Conservation (phyloP, 805 yeast genomes). For the Citeromyces nyonsensis region DNA sequence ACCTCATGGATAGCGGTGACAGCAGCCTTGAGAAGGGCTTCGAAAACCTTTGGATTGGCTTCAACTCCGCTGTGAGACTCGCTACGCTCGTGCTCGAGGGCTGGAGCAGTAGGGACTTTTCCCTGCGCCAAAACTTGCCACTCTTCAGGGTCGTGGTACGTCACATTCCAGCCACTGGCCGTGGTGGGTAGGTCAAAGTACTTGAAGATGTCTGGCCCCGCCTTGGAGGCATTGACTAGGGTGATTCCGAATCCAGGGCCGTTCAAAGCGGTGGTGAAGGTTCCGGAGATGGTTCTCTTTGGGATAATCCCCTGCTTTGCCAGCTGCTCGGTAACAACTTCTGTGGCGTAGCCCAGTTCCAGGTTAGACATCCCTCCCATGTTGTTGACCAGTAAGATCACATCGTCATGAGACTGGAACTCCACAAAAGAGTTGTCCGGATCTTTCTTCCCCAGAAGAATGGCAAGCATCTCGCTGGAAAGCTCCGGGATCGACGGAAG, state of each 20-base stretch:
- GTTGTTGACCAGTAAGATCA: constrained; percentile 17
- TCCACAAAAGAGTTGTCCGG: constrained; percentile 15
- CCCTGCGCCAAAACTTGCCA: constrained; percentile 6
- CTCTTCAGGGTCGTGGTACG: constrained; percentile 12
- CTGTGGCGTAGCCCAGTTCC: constrained; percentile 15
- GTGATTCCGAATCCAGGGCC: constrained; percentile 21
- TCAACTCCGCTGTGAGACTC: constrained; percentile 6
- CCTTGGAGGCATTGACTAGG: constrained; percentile 16
- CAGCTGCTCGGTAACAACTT: constrained; percentile 10
- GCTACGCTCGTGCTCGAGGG: background rate
- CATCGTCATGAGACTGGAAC: constrained; percentile 12
- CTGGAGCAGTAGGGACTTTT: constrained; percentile 1
- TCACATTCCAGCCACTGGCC: constrained; percentile 15
- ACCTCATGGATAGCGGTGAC: constrained; percentile 13
- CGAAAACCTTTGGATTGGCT: constrained; percentile 7
- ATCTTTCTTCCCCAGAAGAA: constrained; percentile 12
- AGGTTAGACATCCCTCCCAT: constrained; percentile 20
- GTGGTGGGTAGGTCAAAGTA: constrained; percentile 16
- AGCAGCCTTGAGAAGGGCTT: constrained; percentile 10
- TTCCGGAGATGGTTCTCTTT: constrained; percentile 16
- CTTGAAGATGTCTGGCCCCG: constrained; percentile 12
- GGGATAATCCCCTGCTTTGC: constrained; percentile 12
- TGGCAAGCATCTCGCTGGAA: constrained; percentile 11
- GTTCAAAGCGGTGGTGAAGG: constrained; percentile 19
- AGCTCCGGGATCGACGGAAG: constrained; percentile 18